These are phyloP conservation scores for Aphanomyces euteiches DNA, from an alignment of 352 stramenopile genomes.

Conservation along the genomic window DNA sequence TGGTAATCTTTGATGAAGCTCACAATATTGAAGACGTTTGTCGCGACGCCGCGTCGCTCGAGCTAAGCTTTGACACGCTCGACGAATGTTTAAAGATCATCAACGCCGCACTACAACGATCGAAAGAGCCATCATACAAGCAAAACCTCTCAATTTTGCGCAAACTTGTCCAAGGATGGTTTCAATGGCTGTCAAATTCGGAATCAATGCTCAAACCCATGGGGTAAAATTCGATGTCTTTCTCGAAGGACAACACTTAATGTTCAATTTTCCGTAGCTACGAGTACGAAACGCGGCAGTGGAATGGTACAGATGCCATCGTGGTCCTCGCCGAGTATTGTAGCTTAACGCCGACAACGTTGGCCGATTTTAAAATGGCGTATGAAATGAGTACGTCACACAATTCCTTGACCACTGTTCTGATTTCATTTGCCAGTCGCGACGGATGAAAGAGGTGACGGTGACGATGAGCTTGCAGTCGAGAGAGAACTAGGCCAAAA, in stretches of 20 bases:
- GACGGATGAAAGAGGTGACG: too few relatives aligned
- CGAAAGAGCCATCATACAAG: conserved; percentile 4
- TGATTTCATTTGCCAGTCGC: too few relatives aligned
- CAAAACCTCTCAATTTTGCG: conserved; percentile 3
- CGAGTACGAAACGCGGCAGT: conserved; percentile 12
- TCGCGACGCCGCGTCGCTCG: conserved; percentile 66
- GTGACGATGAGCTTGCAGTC: too few relatives aligned
- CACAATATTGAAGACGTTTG: conserved; percentile 88
- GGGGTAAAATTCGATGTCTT: neutral
- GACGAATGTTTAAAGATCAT: conserved; percentile 59
- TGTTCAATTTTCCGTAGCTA: conserved; percentile 16
- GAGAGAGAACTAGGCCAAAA: too few relatives aligned
- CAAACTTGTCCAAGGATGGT: conserved; percentile 27
- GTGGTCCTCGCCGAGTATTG: conserved; percentile 12
- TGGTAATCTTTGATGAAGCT: conserved; percentile 81
- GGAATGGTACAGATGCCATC: conserved; percentile 6
- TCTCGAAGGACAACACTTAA: neutral
- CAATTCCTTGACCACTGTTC: too few relatives aligned
- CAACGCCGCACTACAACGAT: conserved; percentile 28
- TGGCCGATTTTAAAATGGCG: too few relatives aligned
- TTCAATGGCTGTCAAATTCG: conserved; percentile 24
- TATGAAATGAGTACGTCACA: too few relatives aligned
- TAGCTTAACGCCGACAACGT: neutral
- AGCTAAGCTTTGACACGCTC: conserved; percentile 57
- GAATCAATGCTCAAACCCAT: conserved; percentile 10